Conservation (phyloP, 192 early-diverging fungal species). For the Coemansia sp. region DNA sequence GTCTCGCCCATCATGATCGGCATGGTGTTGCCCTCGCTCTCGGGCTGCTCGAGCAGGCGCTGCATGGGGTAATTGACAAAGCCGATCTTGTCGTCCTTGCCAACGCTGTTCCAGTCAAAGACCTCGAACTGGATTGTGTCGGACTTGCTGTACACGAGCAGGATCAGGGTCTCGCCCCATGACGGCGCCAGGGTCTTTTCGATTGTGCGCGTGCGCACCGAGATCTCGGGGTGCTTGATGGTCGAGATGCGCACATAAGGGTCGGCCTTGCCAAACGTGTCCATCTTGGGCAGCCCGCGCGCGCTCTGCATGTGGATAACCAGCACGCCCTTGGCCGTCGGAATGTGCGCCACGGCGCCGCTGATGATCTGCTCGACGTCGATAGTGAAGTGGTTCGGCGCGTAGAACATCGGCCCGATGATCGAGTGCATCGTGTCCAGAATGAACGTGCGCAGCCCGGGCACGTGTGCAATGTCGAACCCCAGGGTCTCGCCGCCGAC, state of each 20-base stretch:
- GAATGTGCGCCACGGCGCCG: slow-evolving; percentile 64
- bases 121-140: slow-evolving; percentile 80
- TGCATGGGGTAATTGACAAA: slow-evolving; percentile 54
- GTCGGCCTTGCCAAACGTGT: slow-evolving; percentile 87
- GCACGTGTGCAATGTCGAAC: slow-evolving; percentile 87
- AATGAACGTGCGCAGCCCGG: slow-evolving; percentile 80
- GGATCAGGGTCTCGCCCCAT: slow-evolving; percentile 81
- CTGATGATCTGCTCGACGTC: slow-evolving; percentile 81
- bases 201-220: slow-evolving; percentile 66
- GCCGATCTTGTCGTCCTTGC: slow-evolving; percentile 67
- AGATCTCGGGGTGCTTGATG: slow-evolving; percentile 69
- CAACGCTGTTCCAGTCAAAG: slow-evolving; percentile 79
- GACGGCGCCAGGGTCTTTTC: slow-evolving; percentile 80
- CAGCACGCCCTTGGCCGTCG: slow-evolving; percentile 86
- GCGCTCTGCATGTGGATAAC: slow-evolving; percentile 80
- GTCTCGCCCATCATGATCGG: slow-evolving; percentile 55
- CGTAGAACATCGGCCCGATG: slow-evolving; percentile 82
- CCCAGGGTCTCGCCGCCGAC: slow-evolving; percentile 84
- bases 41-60: slow-evolving; percentile 55
- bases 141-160: slow-evolving; percentile 76
- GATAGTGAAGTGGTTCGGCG: slow-evolving; percentile 77
- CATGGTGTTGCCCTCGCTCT: slow-evolving; percentile 48
- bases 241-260: slow-evolving; percentile 78
- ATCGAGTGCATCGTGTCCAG: slow-evolving; percentile 73
- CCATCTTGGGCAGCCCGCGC: slow-evolving; percentile 81